phyloP scores from a whole-genome alignment of 148 eudicot genomes.

The Simmondsia chinensis region DNA sequence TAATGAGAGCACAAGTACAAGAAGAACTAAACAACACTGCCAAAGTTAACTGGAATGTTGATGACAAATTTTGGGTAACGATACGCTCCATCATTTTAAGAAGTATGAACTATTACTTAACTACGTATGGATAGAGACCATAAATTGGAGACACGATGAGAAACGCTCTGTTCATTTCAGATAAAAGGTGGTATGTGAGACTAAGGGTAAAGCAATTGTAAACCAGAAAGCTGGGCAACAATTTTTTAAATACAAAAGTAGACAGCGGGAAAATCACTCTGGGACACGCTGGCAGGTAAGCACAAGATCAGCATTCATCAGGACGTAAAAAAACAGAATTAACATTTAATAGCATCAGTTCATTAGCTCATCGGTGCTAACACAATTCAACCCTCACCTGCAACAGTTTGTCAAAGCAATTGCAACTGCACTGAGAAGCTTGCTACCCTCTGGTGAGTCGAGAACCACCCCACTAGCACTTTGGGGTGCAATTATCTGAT shows the following conservation, averaged over 20 bases:
- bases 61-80: no score
- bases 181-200: no score
- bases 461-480: slow-evolving; percentile 92
- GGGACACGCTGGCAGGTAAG: no score
- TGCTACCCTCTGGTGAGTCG: slow-evolving; percentile 97
- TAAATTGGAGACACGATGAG: no score
- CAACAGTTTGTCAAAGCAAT: slow-evolving; percentile 89
- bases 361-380: not conserved
- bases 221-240: not conserved
- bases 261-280: not conserved
- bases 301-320: no score
- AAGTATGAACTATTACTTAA: no score
- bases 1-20: not conserved
- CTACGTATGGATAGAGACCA: no score
- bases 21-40: not conserved
- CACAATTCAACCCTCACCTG: slow-evolving; percentile 35
- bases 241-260: no score
- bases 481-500: slow-evolving; percentile 83
- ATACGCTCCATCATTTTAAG: no score
- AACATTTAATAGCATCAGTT: not conserved
- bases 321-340: not conserved
- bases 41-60: not conserved
- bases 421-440: slow-evolving; percentile 93
- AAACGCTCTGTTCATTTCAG: no score
- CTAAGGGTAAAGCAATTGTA: no score